Conservation (phyloP, 805 yeast genomes). For the Isabelozyma pseudorhagii region DNA sequence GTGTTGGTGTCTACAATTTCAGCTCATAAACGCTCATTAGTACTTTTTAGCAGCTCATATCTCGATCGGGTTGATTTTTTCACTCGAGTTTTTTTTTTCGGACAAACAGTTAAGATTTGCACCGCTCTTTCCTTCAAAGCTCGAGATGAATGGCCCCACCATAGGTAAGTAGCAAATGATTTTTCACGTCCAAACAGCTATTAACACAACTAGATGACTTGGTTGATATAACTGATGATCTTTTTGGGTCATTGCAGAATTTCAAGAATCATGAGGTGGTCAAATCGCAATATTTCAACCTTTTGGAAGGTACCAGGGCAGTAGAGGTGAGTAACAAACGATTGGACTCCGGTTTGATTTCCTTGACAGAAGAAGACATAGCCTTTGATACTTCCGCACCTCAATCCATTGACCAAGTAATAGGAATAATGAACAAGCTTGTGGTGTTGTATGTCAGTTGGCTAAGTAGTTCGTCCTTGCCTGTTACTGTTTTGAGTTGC, state of each 20-base stretch:
- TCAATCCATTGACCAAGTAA: conserved; percentile 37
- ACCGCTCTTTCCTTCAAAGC: neutral
- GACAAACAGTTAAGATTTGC: too few relatives aligned
- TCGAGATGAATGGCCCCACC: neutral
- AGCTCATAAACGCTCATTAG: too few relatives aligned
- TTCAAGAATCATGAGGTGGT: conserved; percentile 55
- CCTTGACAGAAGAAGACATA: conserved; percentile 41
- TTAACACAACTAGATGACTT: conserved; percentile 10
- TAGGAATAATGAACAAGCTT: conserved; percentile 53
- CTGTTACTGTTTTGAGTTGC: conserved; percentile 77
- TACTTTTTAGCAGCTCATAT: too few relatives aligned
- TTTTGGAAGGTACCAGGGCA: conserved; percentile 85
- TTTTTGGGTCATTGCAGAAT: conserved; percentile 37
- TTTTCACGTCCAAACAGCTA: neutral
- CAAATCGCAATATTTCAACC: conserved; percentile 56
- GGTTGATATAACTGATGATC: conserved; percentile 55
- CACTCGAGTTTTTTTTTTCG: too few relatives aligned
- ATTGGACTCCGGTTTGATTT: conserved; percentile 76
- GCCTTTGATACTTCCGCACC: conserved; percentile 43
- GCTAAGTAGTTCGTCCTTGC: conserved; percentile 70
- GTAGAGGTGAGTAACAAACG: conserved; percentile 69
- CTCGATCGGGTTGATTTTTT: too few relatives aligned
- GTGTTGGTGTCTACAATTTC: too few relatives aligned
- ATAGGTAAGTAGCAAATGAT: neutral
- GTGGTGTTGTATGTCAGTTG: conserved; percentile 61